Evolutionary conservation across 2,329 filamentous ascomycete species (phyloP), one percentile per base, ranked within the genome.

Genomic region (Clathrospora elynae): DNA sequence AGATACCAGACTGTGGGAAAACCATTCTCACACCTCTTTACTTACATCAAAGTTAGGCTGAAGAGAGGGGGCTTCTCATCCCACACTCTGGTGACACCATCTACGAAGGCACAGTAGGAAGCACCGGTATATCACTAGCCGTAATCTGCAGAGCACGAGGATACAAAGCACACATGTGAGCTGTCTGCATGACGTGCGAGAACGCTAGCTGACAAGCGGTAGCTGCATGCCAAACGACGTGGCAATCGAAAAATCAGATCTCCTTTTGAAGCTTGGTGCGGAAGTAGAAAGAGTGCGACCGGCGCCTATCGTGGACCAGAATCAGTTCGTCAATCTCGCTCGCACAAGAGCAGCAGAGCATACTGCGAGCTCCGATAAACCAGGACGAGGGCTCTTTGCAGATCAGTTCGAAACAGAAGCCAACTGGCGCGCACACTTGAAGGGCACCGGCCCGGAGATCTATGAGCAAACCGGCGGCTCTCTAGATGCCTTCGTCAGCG

Each of bases 101-200:
- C 62, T 99, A 97, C 71, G 93, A 99, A 75, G 93, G 93, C 54
- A 99, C 93, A 1, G 91, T 96, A 11, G 93, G 93, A 46, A 95
- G 89, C 66, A 99, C 93, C 0, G 93, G 93, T 14, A 97, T 99
- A 59, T 96, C 91, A 11, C 79, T 99, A 7, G 93, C 93, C 2
- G 88, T 88, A 1, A 82, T 99, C 35, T 91, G 90, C 35, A 82
- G 91, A 57, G 91, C 93, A 14, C 82, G 85, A 69, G 93, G 93
- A 22, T 97, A 97, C 74, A 82, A 86, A 54, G 90, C 90, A 20
- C 88, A 97, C 71, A 97, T 99, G 79, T 83, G 72, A 55, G 76
- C 64, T 26, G 18, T 34, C 17, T 13, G 18, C 11, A 12, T 36
- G 25, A 25, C 6, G 13, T 28, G 24, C 13, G 12, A 32, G 24